phyloP scores from a whole-genome alignment of 345 rosid genomes.

The Hevea brasiliensis region DNA sequence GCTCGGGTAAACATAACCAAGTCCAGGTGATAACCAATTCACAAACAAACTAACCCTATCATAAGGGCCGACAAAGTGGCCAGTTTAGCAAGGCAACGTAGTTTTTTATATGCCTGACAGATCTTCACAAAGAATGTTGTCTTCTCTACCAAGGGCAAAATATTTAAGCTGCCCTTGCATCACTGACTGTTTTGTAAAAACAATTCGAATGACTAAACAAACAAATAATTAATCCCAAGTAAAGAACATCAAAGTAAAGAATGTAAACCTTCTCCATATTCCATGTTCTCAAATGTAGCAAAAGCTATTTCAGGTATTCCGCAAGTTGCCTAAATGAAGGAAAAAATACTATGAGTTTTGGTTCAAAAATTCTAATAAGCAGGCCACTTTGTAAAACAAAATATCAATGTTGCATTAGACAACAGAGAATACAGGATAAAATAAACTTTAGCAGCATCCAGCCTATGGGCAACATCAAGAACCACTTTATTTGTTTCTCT shows the following conservation, averaged over 20 bases:
- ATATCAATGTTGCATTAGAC: background rate
- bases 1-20: too few relatives aligned
- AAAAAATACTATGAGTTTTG: slow-evolving; percentile 27
- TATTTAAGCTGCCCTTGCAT: background rate
- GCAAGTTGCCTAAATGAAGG: slow-evolving; percentile 69
- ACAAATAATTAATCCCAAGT: background rate
- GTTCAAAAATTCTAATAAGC: slow-evolving; percentile 3
- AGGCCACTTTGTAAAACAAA: background rate
- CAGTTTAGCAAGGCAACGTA: background rate
- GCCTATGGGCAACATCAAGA: background rate
- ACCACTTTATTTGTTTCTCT: background rate
- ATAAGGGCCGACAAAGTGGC: background rate
- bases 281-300: slow-evolving; percentile 95
- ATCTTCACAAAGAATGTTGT: background rate
- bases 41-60: background rate
- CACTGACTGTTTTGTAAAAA: slow-evolving; percentile 4
- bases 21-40: background rate
- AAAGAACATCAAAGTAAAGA: slow-evolving; percentile 15
- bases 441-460: slow-evolving; percentile 1
- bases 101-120: background rate
- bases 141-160: background rate
- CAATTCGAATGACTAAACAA: background rate
- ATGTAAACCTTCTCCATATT: slow-evolving; percentile 88
- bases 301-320: slow-evolving; percentile 93
- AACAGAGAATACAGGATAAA: background rate